These are phyloP conservation scores for Phlegmacium glaucopus DNA, from an alignment of 768 basidiomycete genomes.

Conservation along the genomic window DNA sequence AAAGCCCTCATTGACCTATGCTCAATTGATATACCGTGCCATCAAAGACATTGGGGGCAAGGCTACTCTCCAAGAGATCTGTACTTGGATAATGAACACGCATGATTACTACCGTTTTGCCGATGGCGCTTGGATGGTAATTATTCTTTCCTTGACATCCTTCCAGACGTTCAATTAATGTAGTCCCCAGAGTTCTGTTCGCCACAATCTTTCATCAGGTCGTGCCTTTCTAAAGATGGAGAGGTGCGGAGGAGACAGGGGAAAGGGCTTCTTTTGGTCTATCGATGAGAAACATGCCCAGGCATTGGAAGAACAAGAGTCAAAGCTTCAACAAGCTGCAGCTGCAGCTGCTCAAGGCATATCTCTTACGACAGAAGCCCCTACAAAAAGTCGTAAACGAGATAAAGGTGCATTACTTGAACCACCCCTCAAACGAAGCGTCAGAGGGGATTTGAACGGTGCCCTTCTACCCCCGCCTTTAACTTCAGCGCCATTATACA, in stretches of 20 bases:
- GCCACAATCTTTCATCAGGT: conserved; percentile 92
- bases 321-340: conserved; percentile 41
- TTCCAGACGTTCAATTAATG: conserved; percentile 8
- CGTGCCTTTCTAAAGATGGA: conserved; percentile 91
- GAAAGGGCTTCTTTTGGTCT: conserved; percentile 94
- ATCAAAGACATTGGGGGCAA: conserved; percentile 80
- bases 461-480: conserved; percentile 64
- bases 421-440: conserved; percentile 65
- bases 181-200: conserved; percentile 75
- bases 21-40: conserved; percentile 87
- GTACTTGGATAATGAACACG: conserved; percentile 84
- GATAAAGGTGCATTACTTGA: conserved; percentile 54
- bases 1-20: conserved; percentile 89
- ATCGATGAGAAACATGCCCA: conserved; percentile 74
- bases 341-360: conserved; percentile 28
- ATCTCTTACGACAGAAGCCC: conserved; percentile 26
- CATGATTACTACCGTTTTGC: conserved; percentile 90
- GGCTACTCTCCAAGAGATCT: conserved; percentile 89
- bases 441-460: conserved; percentile 60
- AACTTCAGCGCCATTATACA: conserved; percentile 61
- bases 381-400: conserved; percentile 51
- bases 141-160: conserved; percentile 3
- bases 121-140: conserved; percentile 89
- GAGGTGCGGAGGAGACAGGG: conserved; percentile 77
- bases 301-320: conserved; percentile 68